These are phyloP conservation scores for Trametes elegans DNA, from an alignment of 768 basidiomycete species.

Conservation along the genomic window DNA sequence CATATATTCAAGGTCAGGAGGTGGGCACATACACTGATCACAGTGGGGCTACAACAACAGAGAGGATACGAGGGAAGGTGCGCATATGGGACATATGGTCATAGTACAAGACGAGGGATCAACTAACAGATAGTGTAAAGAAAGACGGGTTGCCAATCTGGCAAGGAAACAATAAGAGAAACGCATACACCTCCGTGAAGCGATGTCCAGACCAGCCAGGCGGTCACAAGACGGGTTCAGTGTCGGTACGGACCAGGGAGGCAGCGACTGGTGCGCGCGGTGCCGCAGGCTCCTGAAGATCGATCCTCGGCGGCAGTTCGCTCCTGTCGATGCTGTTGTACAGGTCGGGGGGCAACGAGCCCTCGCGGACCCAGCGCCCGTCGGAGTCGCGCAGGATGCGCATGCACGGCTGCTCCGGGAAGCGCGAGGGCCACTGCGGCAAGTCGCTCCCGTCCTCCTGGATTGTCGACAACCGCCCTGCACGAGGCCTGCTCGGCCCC, in stretches of 20 bases:
- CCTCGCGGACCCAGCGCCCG: constrained; percentile 2
- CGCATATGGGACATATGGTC: not conserved
- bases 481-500: not conserved
- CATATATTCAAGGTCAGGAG: not conserved
- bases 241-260: constrained; percentile 2
- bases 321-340: not conserved
- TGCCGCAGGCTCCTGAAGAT: not conserved
- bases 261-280: not conserved
- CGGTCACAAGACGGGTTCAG: not conserved
- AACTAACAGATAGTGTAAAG: not conserved
- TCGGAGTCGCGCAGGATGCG: constrained; percentile 2
- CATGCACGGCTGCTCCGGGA: not conserved
- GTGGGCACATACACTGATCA: not conserved
- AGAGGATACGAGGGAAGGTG: not conserved
- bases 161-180: not conserved
- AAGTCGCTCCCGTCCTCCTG: not conserved
- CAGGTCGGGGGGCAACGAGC: constrained; percentile 1
- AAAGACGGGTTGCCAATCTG: not conserved
- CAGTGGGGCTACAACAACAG: not conserved
- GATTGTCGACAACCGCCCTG: not conserved
- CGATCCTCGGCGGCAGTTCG: constrained; percentile 1
- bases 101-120: not conserved
- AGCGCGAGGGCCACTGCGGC: not conserved
- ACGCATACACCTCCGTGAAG: not conserved
- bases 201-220: not conserved